Conservation (phyloP, 331 rosid species). For the Dryas integrifolia region DNA sequence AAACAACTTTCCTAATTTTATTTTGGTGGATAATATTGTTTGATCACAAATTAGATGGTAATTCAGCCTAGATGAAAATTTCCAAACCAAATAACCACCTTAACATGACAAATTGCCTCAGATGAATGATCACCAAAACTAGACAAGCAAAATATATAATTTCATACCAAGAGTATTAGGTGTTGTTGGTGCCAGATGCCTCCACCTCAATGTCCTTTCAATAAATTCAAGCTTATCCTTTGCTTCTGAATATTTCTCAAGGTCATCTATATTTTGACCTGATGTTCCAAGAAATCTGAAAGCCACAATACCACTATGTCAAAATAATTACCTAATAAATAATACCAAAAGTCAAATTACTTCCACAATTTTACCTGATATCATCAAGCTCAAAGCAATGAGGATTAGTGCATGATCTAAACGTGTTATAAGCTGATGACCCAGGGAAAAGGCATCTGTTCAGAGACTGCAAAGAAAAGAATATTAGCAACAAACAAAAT, state of each 20-base stretch:
- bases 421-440: constrained; percentile 79
- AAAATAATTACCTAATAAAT: constrained; percentile 1
- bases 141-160: constrained; percentile 24
- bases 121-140: not conserved
- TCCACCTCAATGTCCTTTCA: constrained; percentile 93
- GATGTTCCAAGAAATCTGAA: constrained; percentile 94
- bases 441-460: constrained; percentile 92
- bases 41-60: constrained; percentile 12
- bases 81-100: constrained; percentile 19
- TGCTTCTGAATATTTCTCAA: constrained; percentile 81
- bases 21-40: constrained; percentile 18
- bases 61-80: constrained; percentile 12
- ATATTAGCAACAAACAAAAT: constrained; percentile 31
- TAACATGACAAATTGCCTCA: not conserved
- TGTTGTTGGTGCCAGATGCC: constrained; percentile 98
- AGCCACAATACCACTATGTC: constrained; percentile 25
- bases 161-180: constrained; percentile 92
- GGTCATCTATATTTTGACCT: constrained; percentile 87
- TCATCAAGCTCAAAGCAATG: constrained; percentile 83
- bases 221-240: constrained; percentile 75
- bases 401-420: constrained; percentile 90
- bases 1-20: constrained; percentile 4
- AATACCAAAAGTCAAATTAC: constrained; percentile 1
- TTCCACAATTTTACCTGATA: constrained; percentile 48
- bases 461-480: constrained; percentile 63